Evolutionary conservation across 2,329 filamentous ascomycete species (phyloP), one percentile per base, ranked within the genome.

Genomic region (Claviceps arundinis): DNA sequence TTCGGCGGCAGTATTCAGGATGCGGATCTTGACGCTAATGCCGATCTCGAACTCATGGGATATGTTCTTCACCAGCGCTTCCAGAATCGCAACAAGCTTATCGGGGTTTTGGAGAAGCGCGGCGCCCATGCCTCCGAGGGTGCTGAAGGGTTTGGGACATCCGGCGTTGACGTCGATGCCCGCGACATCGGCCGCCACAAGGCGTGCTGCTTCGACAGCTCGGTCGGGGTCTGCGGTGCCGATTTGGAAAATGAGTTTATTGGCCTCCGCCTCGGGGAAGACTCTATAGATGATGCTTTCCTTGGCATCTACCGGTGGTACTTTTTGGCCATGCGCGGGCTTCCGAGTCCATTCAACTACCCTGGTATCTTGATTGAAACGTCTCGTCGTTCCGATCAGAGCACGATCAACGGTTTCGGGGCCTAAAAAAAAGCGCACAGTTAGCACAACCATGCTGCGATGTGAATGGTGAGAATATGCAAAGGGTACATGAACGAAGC

Each of bases 101-200:
- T 97, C 90, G 0, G 93, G 91, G 0, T 85, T 91, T 59, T 80
- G 81, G 16, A 98, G 77, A 19, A 98, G 77, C 1, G 90, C 91
- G 0, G 93, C 93, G 48, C 93, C 93, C 93, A 98, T 98, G 48
- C 93, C 93, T 55, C 89, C 89, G 56, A 79, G 80, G 2, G 91
- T 95, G 62, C 87, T 95, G 69, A 98, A 98, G 0, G 91, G 87
- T 68, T 98, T 98, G 0, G 93, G 93, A 64, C 93, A 98, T n/a
- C 93, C 93, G 0, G 93, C 89, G 66, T 98, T 98, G 56, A 98
- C 85, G 66, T 97, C 93, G 60, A 98, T 96, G 55, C 93, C 93
- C 0, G 84, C 83, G 3, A 98, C 93, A 68, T 97, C 89, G 13
- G 73, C 78, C 0, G 90, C 93, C 19, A 98, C 85, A 16, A 96